A percentile compares a stretch with the other conserved stretches of the same genome.
Conservation (phyloP, 2,329 filamentous ascomycete genomes). For the Colletotrichum brevisporum region DNA sequence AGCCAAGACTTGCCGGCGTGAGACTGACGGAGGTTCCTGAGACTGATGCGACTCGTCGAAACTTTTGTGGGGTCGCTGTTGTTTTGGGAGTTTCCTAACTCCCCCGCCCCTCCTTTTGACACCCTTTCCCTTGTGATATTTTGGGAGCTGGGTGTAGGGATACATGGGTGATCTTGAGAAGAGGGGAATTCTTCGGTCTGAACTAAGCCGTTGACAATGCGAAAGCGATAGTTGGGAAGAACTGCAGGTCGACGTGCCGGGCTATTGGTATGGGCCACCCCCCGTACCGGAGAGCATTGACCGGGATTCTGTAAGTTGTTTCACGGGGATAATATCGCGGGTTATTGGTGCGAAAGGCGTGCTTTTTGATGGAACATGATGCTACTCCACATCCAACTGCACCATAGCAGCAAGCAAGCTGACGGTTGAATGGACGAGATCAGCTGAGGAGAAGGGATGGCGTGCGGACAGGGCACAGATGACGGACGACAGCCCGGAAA, state of each 20-base stretch:
- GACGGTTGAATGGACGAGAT: neutral
- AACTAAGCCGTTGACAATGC: neutral
- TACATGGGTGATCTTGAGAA: neutral
- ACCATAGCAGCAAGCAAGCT: neutral
- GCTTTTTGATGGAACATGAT: too few relatives aligned
- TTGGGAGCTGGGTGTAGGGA: too few relatives aligned
- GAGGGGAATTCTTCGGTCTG: neutral
- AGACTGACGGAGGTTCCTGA: constrained; percentile 18
- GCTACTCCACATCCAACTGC: too few relatives aligned
- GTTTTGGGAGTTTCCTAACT: constrained; percentile 8
- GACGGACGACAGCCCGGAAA: neutral
- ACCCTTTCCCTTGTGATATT: too few relatives aligned
- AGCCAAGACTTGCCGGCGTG: constrained; percentile 22
- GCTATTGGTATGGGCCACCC: too few relatives aligned
- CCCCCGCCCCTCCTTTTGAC: too few relatives aligned
- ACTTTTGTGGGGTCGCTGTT: constrained; percentile 28
- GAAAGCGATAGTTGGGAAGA: neutral
- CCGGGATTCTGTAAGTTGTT: neutral
- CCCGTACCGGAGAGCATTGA: too few relatives aligned
- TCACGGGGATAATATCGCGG: constrained; percentile 11
- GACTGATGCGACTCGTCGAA: constrained; percentile 37
- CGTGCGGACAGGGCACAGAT: neutral
- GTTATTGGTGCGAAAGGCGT: too few relatives aligned
- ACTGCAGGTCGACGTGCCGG: neutral
- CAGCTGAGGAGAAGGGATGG: neutral